Evolutionary conservation across 768 basidiomycete genomes (phyloP).

Genomic region (Lentinula lateritia): DNA sequence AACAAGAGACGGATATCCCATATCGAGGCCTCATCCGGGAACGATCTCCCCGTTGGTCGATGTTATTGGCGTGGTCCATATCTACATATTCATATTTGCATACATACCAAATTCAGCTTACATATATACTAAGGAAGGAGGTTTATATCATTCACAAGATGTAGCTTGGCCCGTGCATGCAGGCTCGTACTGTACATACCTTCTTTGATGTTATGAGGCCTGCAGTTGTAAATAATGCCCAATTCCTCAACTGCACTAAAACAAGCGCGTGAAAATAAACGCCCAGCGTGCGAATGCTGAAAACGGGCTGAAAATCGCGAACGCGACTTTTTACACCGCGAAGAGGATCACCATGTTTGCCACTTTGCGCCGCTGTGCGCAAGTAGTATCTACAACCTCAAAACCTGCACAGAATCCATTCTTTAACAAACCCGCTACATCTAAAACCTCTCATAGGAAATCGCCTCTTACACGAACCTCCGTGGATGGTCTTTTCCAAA

Average conservation of each 20-base stretch:
- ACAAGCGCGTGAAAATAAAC: not conserved
- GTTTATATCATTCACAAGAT: too few species aligned
- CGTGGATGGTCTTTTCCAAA: constrained; percentile 59
- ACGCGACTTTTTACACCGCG: not conserved
- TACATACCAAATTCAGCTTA: too few species aligned
- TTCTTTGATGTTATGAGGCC: too few species aligned
- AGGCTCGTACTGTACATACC: too few species aligned
- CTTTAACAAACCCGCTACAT: not conserved
- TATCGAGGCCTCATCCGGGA: not conserved
- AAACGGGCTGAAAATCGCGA: not conserved
- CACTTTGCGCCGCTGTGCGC: constrained; percentile 1
- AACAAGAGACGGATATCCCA: not conserved
- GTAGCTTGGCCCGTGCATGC: too few species aligned
- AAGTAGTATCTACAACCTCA: not conserved
- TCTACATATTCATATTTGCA: too few species aligned
- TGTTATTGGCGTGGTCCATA: too few species aligned
- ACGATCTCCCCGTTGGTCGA: too few species aligned
- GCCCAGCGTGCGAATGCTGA: not conserved
- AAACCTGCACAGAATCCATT: not conserved
- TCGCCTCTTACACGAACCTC: not conserved
- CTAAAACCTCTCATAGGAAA: not conserved
- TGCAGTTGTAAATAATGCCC: too few species aligned
- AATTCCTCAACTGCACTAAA: too few species aligned
- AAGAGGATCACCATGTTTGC: not conserved
- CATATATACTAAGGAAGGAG: too few species aligned